Evolutionary conservation across 2,329 filamentous ascomycete genomes (phyloP).

Genomic region (Bipolaris sorokiniana): DNA sequence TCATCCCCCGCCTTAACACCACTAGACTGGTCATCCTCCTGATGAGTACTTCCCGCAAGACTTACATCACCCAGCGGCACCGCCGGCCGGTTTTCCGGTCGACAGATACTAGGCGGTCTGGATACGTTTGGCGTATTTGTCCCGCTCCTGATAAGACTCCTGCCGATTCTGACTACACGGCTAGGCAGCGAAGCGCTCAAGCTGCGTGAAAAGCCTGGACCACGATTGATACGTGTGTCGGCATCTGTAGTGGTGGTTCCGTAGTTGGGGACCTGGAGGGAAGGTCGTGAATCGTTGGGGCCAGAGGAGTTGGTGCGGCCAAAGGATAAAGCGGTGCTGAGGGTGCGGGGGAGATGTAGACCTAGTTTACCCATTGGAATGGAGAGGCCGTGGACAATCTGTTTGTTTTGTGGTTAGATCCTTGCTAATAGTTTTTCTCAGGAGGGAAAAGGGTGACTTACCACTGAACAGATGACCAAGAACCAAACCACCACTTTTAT

Average conservation of each 20-base stretch:
- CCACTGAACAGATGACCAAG: conserved; percentile 79
- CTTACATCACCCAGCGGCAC: not conserved
- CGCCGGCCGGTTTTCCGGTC: not conserved
- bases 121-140: conserved; percentile 13
- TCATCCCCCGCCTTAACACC: not conserved
- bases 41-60: too few relatives aligned
- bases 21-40: not conserved
- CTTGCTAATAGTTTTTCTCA: not conserved
- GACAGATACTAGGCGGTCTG: not conserved
- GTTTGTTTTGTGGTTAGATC: not conserved
- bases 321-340: conserved; percentile 57
- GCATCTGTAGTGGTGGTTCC: conserved; percentile 26
- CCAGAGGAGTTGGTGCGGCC: conserved; percentile 12
- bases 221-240: conserved; percentile 33
- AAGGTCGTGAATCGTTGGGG: conserved; percentile 30
- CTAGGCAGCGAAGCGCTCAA: conserved; percentile 33
- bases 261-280: conserved; percentile 39
- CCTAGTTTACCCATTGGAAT: conserved; percentile 76
- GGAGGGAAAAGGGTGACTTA: conserved; percentile 53
- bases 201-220: conserved; percentile 29
- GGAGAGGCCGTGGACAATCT: conserved; percentile 81
- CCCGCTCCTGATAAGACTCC: conserved; percentile 39
- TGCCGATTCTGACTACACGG: conserved; percentile 45
- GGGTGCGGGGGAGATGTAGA: conserved; percentile 66
- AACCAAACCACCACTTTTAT: conserved; percentile 84